A percentile compares a stretch with the other conserved stretches of the same genome.
Conservation (phyloP, 805 yeast genomes). For the Sungouiella blattae region DNA sequence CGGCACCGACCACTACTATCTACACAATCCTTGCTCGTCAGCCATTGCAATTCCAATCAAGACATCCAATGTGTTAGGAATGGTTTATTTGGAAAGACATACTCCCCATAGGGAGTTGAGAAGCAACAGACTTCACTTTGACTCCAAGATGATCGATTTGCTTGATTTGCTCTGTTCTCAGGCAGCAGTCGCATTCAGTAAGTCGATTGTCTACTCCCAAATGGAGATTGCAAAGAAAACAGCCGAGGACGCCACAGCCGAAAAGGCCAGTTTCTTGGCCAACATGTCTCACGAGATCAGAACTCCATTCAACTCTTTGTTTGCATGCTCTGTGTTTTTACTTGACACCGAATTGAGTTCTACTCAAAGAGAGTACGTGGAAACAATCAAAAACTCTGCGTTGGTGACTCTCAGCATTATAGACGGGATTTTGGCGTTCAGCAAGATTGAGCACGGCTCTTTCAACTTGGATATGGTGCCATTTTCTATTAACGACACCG, state of each 20-base stretch:
- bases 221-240: constrained; percentile 41
- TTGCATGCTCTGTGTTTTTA: constrained; percentile 47
- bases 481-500: constrained; percentile 42
- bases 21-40: constrained; percentile 27
- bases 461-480: constrained; percentile 42
- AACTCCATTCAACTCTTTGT: constrained; percentile 52
- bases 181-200: constrained; percentile 50
- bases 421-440: constrained; percentile 52
- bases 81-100: constrained; percentile 38
- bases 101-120: constrained; percentile 2
- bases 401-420: constrained; percentile 50
- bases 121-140: constrained; percentile 17
- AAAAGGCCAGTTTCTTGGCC: constrained; percentile 49
- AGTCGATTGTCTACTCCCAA: constrained; percentile 43
- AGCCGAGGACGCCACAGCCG: constrained; percentile 53
- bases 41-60: constrained; percentile 46
- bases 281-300: constrained; percentile 59
- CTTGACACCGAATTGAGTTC: constrained; percentile 44
- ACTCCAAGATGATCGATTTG: constrained; percentile 35
- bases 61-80: constrained; percentile 41
- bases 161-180: constrained; percentile 45
- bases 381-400: constrained; percentile 48
- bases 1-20: constrained; percentile 41
- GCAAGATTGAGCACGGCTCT: constrained; percentile 55
- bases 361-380: constrained; percentile 49